phyloP scores from a whole-genome alignment of 257 asterid genomes.

The Linaria vulgaris region DNA sequence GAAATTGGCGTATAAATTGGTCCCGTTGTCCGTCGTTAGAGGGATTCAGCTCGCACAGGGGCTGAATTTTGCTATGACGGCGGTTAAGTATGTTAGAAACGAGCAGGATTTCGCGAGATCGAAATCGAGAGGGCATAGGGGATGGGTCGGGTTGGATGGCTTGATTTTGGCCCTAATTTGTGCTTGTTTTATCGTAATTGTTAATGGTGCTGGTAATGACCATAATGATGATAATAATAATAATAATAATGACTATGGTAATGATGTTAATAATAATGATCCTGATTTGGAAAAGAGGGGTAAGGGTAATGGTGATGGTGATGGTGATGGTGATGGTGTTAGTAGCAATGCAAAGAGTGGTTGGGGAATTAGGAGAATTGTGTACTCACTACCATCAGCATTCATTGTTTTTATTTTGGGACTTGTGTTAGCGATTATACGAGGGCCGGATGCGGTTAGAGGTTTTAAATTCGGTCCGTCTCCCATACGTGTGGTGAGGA shows the following conservation, averaged over 20 bases:
- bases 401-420: constrained; percentile 55
- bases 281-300: constrained; percentile 12
- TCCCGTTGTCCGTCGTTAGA: constrained; percentile 66
- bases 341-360: constrained; percentile 5
- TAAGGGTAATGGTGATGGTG: background rate
- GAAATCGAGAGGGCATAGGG: constrained; percentile 49
- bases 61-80: constrained; percentile 64
- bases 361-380: constrained; percentile 21
- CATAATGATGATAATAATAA: constrained; percentile 6
- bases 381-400: constrained; percentile 66
- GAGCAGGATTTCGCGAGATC: constrained; percentile 56
- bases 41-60: constrained; percentile 86
- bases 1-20: constrained; percentile 54
- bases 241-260: constrained; percentile 16
- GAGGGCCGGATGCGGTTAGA: constrained; percentile 59
- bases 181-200: constrained; percentile 55
- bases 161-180: constrained; percentile 55
- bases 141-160: constrained; percentile 74
- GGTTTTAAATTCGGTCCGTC: constrained; percentile 68
- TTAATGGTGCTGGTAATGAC: constrained; percentile 54
- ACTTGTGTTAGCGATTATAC: constrained; percentile 46
- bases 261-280: background rate
- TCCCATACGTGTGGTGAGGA: constrained; percentile 32
- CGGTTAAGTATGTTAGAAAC: constrained; percentile 55
- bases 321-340: background rate